Evolutionary conservation across 495 filamentous ascomycete genomes (phyloP).

Genomic region (Talaromyces wortmannii): DNA sequence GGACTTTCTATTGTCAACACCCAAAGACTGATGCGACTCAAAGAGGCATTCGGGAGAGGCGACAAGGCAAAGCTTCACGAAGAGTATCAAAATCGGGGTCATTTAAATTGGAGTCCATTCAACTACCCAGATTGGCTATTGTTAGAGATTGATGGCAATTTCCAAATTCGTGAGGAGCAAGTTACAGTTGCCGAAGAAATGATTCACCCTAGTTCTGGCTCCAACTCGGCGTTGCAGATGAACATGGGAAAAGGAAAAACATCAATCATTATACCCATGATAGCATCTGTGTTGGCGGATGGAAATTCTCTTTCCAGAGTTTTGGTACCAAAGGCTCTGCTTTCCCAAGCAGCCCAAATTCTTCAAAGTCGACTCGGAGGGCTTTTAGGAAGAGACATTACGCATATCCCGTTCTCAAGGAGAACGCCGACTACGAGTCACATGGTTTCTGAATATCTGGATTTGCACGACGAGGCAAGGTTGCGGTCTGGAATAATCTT

Average conservation of each 20-base stretch:
- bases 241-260: slow-evolving; percentile 77
- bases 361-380: slow-evolving; percentile 53
- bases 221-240: slow-evolving; percentile 57
- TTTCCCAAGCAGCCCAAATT: slow-evolving; percentile 53
- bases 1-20: slow-evolving; percentile 26
- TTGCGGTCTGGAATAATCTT: slow-evolving; percentile 45
- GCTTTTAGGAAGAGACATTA: slow-evolving; percentile 48
- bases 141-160: slow-evolving; percentile 55
- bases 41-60: slow-evolving; percentile 12
- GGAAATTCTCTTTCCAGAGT: slow-evolving; percentile 44
- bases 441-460: slow-evolving; percentile 4
- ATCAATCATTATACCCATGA: slow-evolving; percentile 61
- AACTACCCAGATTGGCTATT: slow-evolving; percentile 51
- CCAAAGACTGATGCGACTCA: slow-evolving; percentile 36
- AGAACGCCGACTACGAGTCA: slow-evolving; percentile 17
- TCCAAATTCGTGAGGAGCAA: slow-evolving; percentile 58
- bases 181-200: slow-evolving; percentile 49
- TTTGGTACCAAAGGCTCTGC: slow-evolving; percentile 55
- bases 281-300: slow-evolving; percentile 50
- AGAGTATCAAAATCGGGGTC: slow-evolving; percentile 46
- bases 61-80: slow-evolving; percentile 28
- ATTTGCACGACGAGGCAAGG: slow-evolving; percentile 40
- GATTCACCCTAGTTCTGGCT: slow-evolving; percentile 33
- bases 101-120: slow-evolving; percentile 45
- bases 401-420: slow-evolving; percentile 57